phyloP scores from a whole-genome alignment of 1,139 yeast species.

The Hyphopichia buzzinii region DNA sequence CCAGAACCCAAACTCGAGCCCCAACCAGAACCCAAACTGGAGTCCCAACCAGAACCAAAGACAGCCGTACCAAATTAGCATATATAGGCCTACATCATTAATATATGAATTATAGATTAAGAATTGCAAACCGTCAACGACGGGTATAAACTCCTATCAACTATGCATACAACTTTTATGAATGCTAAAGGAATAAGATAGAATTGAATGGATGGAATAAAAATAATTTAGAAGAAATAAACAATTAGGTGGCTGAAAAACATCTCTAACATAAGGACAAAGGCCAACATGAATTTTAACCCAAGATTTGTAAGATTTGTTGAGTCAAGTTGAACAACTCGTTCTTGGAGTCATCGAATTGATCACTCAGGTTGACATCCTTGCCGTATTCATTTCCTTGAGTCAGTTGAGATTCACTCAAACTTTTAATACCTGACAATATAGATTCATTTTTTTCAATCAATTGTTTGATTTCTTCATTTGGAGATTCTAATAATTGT shows the following conservation, averaged over 20 bases:
- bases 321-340: conserved; percentile 78
- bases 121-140: background rate
- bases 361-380: conserved; percentile 20
- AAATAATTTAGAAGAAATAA: background rate
- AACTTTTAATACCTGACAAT: conserved; percentile 54
- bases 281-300: no score
- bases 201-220: background rate
- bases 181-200: background rate
- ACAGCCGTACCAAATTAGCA: background rate
- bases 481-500: conserved; percentile 87
- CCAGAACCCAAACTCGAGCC: conserved; percentile 1
- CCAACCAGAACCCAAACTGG: conserved; percentile 3
- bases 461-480: conserved; percentile 61
- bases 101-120: background rate
- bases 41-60: background rate
- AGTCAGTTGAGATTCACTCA: conserved; percentile 43
- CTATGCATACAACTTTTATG: background rate
- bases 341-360: conserved; percentile 61
- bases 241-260: no score
- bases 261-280: no score
- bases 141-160: background rate
- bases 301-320: conserved; percentile 62
- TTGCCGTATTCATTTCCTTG: conserved; percentile 17
- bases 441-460: conserved; percentile 62
- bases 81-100: background rate